Evolutionary conservation across 108 stramenopile species (phyloP).

Genomic region (Tribonema minus): DNA sequence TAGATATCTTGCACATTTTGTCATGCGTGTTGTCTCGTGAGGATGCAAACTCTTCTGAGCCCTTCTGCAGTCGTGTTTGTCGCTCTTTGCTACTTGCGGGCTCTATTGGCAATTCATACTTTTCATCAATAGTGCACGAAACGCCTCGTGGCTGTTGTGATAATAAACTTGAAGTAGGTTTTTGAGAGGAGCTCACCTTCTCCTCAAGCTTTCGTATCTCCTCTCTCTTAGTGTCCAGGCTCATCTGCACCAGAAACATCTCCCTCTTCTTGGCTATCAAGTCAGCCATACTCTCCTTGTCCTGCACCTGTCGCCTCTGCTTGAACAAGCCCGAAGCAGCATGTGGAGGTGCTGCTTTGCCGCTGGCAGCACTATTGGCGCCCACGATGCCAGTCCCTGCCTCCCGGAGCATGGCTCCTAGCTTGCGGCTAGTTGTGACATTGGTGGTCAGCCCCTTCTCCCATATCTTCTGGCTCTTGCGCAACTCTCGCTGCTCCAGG

Average conservation of each 20-base stretch:
- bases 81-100: too few relatives aligned
- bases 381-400: conserved; percentile 1
- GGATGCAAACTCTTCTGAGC: too few relatives aligned
- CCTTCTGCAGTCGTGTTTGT: too few relatives aligned
- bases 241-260: conserved; percentile 71
- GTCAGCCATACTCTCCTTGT: conserved; percentile 65
- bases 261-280: conserved; percentile 69
- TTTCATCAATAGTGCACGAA: too few relatives aligned
- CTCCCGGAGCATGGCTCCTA: conserved; percentile 14
- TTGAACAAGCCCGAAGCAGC: neutral
- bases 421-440: neutral
- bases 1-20: too few relatives aligned
- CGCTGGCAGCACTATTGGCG: neutral
- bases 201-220: conserved; percentile 72
- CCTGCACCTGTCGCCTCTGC: conserved; percentile 18
- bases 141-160: too few relatives aligned
- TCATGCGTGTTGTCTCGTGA: too few relatives aligned
- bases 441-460: too few relatives aligned
- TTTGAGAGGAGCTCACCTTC: too few relatives aligned
- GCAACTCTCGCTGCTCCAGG: neutral
- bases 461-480: neutral
- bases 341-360: neutral
- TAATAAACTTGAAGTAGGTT: too few relatives aligned
- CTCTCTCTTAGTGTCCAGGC: conserved; percentile 69
- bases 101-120: too few relatives aligned